Base-by-base conservation (phyloP, 2,329 filamentous ascomycete genomes). In the Aspergillus sp. region DNA sequence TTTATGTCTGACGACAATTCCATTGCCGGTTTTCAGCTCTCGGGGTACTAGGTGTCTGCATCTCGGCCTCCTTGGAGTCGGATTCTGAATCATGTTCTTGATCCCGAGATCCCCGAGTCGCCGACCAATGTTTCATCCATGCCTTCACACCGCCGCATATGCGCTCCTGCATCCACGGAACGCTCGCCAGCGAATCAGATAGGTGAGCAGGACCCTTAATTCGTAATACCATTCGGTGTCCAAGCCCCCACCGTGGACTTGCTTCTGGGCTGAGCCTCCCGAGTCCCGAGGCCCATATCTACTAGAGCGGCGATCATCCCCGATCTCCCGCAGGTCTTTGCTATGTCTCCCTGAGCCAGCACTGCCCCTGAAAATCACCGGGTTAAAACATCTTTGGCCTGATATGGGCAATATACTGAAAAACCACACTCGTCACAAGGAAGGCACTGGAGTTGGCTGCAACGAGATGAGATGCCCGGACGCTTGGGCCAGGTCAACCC, bases 31-130 rank as follows among this genome's bases (percentile, higher is more conserved):
- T 31, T 23, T 21, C 46, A 49, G 46, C 24, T 46, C 41, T 46
- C 23, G 24, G 14, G 21, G 44, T 9, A 14, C 44, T 24, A n/a
- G 21, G 23, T 15, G 3, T 8, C 15, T 9, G 27, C 6, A 46
- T n/a, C 19, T 51, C 35, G 48, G 33, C n/a, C 21, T 27, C 15
- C 33, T n/a, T 46, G 21, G 21, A 55, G 37, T 17, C 40, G 12
- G 27, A 47, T 46, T 46, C 17, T 44, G 15, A 48, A 35, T 40
- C 12, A 6, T 31, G 31, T 14, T 50, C 33, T 23, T 45, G 48
- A 35, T 43, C 43, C 41, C 55, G 55, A 57, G 55, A 57, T 52
- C 48, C 55, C 55, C 55, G 55, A 57, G 21, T 57, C 55, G 55
- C 31, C 55, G 55, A 57, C 55, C 48, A 57, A 14, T 23, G n/a